A percentile compares a stretch with the other conserved stretches of the same genome.
These are phyloP conservation scores for Verruconis gallopava DNA, from an alignment of 2,329 filamentous ascomycete genomes.

Conservation along the genomic window DNA sequence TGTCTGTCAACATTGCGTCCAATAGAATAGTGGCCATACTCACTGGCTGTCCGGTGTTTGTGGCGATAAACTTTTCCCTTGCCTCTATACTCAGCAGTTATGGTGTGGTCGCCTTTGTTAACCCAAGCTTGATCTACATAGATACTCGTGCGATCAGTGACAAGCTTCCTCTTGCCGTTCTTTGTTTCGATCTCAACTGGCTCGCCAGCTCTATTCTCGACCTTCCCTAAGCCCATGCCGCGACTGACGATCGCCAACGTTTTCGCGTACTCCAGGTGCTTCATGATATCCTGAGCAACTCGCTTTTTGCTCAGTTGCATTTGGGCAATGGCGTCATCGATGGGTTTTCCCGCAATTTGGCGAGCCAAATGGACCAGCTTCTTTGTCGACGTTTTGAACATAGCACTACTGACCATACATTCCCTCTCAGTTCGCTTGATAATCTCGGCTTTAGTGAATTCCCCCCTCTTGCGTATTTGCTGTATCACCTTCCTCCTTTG, in stretches of 20 bases:
- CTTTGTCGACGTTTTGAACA: constrained; percentile 77
- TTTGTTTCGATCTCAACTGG: constrained; percentile 55
- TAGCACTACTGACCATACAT: constrained; percentile 48
- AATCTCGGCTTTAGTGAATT: constrained; percentile 51
- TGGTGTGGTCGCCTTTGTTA: constrained; percentile 54
- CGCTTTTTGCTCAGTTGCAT: constrained; percentile 96
- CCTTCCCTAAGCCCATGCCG: constrained; percentile 63
- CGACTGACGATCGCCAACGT: constrained; percentile 67
- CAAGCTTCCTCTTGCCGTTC: constrained; percentile 57
- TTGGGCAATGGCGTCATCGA: constrained; percentile 86
- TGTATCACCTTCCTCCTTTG: constrained; percentile 75
- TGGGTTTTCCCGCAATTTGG: constrained; percentile 84
- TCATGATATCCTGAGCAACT: constrained; percentile 65
- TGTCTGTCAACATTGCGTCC: constrained; percentile 3
- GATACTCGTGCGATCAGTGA: constrained; percentile 65
- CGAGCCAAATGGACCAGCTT: constrained; percentile 77
- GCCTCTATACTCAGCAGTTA: constrained; percentile 57
- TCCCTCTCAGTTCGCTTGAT: constrained; percentile 54
- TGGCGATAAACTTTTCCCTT: constrained; percentile 58
- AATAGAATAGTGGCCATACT: constrained; percentile 25
- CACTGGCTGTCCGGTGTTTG: constrained; percentile 61
- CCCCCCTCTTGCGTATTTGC: constrained; percentile 54
- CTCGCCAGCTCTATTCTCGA: constrained; percentile 16
- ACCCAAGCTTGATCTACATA: constrained; percentile 94
- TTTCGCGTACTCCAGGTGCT: constrained; percentile 67